phyloP scores from a whole-genome alignment of 1,284 basidiomycete species.

The Malassezia vespertilionis region DNA sequence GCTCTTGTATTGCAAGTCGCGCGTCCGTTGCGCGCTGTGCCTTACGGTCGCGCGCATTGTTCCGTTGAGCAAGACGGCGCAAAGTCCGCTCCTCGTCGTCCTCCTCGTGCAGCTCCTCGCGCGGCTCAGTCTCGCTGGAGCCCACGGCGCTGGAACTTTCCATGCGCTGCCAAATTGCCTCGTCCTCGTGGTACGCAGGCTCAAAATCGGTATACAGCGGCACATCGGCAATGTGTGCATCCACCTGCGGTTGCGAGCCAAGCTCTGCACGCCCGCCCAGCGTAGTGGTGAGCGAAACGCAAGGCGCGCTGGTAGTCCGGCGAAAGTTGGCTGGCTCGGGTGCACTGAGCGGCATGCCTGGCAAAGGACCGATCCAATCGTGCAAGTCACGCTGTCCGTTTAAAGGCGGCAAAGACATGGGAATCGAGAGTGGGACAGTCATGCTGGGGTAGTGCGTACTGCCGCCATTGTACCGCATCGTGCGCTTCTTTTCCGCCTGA shows the following conservation, averaged over 20 bases:
- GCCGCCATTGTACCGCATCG: conserved; percentile 27
- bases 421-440: too few relatives aligned
- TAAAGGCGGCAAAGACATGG: neutral
- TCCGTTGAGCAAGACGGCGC: conserved; percentile 32
- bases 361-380: conserved; percentile 7
- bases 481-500: conserved; percentile 45
- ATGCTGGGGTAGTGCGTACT: too few relatives aligned
- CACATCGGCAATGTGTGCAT: conserved; percentile 1
- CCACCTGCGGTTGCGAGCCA: neutral
- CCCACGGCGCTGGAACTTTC: conserved; percentile 34
- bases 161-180: conserved; percentile 34
- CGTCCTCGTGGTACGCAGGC: conserved; percentile 10
- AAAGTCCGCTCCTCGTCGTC: conserved; percentile 44
- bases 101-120: conserved; percentile 11
- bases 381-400: neutral
- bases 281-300: conserved; percentile 27
- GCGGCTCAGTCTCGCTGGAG: conserved; percentile 18
- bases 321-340: conserved; percentile 11
- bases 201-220: too few relatives aligned
- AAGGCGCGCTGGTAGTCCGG: conserved; percentile 25
- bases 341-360: conserved; percentile 19
- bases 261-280: conserved; percentile 27
- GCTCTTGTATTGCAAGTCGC: conserved; percentile 21
- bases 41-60: conserved; percentile 7
- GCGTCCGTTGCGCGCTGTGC: conserved; percentile 21